Conservation (phyloP, 257 asterid genomes). For the Eustoma russellianum region DNA sequence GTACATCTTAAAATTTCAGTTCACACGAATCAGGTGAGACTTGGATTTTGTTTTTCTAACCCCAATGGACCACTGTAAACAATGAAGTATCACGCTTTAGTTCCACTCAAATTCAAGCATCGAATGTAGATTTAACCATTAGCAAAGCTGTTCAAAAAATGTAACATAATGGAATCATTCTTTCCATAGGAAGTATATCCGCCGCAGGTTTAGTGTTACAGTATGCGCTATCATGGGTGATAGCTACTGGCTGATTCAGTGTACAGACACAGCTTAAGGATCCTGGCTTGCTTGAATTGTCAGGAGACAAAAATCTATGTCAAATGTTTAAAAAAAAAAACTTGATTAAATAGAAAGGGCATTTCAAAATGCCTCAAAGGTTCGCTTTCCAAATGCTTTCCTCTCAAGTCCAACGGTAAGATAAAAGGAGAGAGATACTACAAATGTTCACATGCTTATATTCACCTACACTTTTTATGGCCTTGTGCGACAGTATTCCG, state of each 20-base stretch:
- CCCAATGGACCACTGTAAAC: not conserved
- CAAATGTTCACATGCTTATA: not conserved
- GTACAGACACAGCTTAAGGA: too few relatives aligned
- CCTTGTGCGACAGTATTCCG: too few relatives aligned
- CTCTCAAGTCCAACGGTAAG: not conserved
- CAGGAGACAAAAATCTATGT: too few relatives aligned
- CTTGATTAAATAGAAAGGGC: not conserved
- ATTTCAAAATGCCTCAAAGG: not conserved
- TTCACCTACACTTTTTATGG: not conserved
- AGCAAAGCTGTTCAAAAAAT: too few relatives aligned
- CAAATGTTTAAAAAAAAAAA: too few relatives aligned
- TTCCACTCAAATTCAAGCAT: not conserved
- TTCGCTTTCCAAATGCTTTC: not conserved
- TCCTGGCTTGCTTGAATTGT: too few relatives aligned
- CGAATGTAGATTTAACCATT: too few relatives aligned
- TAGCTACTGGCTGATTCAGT: too few relatives aligned
- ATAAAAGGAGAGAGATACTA: not conserved
- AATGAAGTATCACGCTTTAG: not conserved
- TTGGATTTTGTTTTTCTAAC: not conserved
- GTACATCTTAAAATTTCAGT: not conserved
- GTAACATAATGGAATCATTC: too few relatives aligned
- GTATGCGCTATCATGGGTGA: too few relatives aligned
- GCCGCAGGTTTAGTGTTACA: too few relatives aligned
- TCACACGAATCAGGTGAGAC: not conserved
- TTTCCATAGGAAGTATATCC: too few relatives aligned